Percentiles rank a stretch among this genome's conserved stretches.
These are phyloP conservation scores for Termitomyces sp. DNA, from an alignment of 768 basidiomycete genomes.

Conservation along the genomic window DNA sequence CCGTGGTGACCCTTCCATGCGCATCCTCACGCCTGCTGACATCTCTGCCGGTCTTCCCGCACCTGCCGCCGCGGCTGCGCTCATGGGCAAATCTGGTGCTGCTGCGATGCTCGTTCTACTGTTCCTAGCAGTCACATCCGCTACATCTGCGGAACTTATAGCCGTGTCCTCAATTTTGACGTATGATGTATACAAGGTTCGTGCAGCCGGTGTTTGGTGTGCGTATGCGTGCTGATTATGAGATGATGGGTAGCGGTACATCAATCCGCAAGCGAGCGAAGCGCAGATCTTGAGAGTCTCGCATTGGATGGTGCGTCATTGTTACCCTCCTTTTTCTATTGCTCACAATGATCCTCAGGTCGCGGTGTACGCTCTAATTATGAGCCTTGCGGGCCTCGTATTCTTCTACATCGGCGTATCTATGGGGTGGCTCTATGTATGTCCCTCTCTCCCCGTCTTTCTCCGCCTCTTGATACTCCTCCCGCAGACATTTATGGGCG, in stretches of 20 bases:
- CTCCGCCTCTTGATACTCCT: not conserved
- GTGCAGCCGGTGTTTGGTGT: not conserved
- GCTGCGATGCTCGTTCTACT: constrained; percentile 74
- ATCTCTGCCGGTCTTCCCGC: constrained; percentile 86
- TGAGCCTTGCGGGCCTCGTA: constrained; percentile 78
- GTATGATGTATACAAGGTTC: constrained; percentile 79
- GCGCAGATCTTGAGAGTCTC: constrained; percentile 64
- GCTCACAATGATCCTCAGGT: constrained; percentile 34
- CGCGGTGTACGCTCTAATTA: constrained; percentile 63
- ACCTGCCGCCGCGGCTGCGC: constrained; percentile 75
- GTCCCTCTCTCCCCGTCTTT: constrained; percentile 24
- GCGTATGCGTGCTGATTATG: not conserved
- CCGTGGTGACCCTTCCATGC: constrained; percentile 50
- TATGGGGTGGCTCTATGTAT: constrained; percentile 90
- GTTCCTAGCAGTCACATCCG: constrained; percentile 84
- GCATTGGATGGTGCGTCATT: constrained; percentile 52
- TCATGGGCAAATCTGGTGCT: constrained; percentile 79
- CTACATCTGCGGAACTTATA: constrained; percentile 87
- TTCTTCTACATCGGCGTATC: constrained; percentile 91
- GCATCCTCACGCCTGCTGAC: constrained; percentile 45
- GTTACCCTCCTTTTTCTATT: not conserved
- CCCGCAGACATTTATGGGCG: constrained; percentile 79
- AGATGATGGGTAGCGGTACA: constrained; percentile 44
- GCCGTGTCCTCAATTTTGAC: constrained; percentile 83
- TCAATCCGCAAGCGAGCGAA: constrained; percentile 80